Conservation (phyloP, 805 yeast genomes). For the Candida dendrica region DNA sequence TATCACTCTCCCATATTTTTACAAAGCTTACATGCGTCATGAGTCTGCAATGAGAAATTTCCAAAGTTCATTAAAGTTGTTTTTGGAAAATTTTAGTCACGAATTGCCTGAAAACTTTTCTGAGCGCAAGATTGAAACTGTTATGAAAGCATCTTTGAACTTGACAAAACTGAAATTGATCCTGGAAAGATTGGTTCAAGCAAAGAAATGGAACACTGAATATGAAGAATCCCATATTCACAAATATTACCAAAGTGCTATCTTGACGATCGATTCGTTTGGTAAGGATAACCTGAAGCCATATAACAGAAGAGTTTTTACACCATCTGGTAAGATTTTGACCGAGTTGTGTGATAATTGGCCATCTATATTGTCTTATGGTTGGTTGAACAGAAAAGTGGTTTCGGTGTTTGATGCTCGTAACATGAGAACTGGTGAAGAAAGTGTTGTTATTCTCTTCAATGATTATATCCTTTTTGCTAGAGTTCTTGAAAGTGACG, state of each 20-base stretch:
- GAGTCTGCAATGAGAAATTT: constrained; percentile 83
- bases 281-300: constrained; percentile 49
- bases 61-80: constrained; percentile 34
- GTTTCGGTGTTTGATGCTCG: constrained; percentile 61
- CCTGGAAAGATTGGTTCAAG: constrained; percentile 48
- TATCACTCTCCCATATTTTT: constrained; percentile 79
- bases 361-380: constrained; percentile 83
- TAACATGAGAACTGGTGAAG: constrained; percentile 24
- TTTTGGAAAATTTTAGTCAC: constrained; percentile 30
- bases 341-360: constrained; percentile 80
- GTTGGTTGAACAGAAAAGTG: constrained; percentile 83
- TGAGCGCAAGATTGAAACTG: constrained; percentile 47
- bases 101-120: constrained; percentile 29
- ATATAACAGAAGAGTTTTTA: constrained; percentile 63
- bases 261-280: constrained; percentile 73
- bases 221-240: constrained; percentile 19
- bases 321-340: constrained; percentile 85
- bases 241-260: constrained; percentile 43
- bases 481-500: constrained; percentile 38
- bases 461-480: constrained; percentile 73
- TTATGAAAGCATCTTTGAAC: constrained; percentile 65
- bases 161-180: constrained; percentile 65
- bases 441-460: constrained; percentile 65
- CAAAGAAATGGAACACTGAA: constrained; percentile 37
- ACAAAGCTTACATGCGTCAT: constrained; percentile 87